A percentile compares a stretch with the other conserved stretches of the same genome.
Evolutionary conservation across 2,329 filamentous ascomycete species (phyloP).

Genomic region (Cladobotryum mycophilum): DNA sequence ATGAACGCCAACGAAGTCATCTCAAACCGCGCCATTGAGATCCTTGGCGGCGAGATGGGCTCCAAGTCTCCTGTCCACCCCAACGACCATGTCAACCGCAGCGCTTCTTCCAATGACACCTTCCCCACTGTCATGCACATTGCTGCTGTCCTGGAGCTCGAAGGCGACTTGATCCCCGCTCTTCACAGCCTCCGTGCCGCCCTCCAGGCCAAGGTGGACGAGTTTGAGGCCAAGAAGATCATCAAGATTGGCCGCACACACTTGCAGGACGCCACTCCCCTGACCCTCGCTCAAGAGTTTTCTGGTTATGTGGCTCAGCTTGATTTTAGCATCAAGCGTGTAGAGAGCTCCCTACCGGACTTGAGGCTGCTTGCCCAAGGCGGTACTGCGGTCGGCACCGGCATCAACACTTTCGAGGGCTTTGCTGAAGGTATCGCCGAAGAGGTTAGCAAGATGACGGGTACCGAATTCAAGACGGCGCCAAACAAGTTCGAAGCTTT

Average conservation of each 20-base stretch:
- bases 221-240: slow-evolving; percentile 77
- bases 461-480: slow-evolving; percentile 87
- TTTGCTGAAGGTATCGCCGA: slow-evolving; percentile 90
- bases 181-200: slow-evolving; percentile 76
- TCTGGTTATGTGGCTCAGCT: slow-evolving; percentile 95
- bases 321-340: slow-evolving; percentile 80
- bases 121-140: slow-evolving; percentile 99
- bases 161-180: slow-evolving; percentile 76
- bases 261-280: slow-evolving; percentile 91
- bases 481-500: slow-evolving; percentile 99
- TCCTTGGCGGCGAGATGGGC: slow-evolving; percentile 88
- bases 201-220: slow-evolving; percentile 80
- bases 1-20: slow-evolving; percentile 99
- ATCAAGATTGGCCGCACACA: slow-evolving; percentile 99
- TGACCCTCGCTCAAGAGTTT: slow-evolving; percentile 96
- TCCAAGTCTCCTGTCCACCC: slow-evolving; percentile 98
- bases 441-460: slow-evolving; percentile 88
- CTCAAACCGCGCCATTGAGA: slow-evolving; percentile 97
- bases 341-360: slow-evolving; percentile 76
- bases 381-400: slow-evolving; percentile 93
- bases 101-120: slow-evolving; percentile 96
- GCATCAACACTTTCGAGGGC: slow-evolving; percentile 94
- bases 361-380: slow-evolving; percentile 86
- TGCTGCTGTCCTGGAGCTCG: slow-evolving; percentile 88
- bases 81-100: slow-evolving; percentile 99